Evolutionary conservation across 129 eudicot genomes (phyloP).

Genomic region (Pittosporum tobira): DNA sequence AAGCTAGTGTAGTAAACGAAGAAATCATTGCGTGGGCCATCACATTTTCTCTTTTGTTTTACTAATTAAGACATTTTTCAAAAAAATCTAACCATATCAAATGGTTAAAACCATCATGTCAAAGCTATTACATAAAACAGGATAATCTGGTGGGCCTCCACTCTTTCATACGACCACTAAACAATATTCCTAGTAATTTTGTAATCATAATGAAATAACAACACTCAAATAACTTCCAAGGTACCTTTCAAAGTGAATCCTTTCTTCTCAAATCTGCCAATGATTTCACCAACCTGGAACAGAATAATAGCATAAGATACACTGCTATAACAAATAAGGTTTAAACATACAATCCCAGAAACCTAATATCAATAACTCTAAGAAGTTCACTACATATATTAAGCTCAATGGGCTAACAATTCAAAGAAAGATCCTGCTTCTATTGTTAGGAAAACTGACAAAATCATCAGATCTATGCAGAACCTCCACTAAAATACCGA

Average conservation of each 20-base stretch:
- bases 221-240: conserved; percentile 5
- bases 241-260: conserved; percentile 90
- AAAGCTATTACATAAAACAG: conserved; percentile 3
- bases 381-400: neutral
- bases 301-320: conserved; percentile 10
- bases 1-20: neutral
- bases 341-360: neutral
- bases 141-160: conserved; percentile 18
- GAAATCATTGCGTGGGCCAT: neutral
- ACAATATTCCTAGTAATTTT: neutral
- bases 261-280: conserved; percentile 92
- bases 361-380: neutral
- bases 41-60: neutral
- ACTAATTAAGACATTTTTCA: neutral
- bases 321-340: neutral
- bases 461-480: neutral
- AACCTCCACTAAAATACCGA: neutral
- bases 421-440: neutral
- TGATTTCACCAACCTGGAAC: conserved; percentile 92
- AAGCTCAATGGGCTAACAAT: neutral
- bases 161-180: neutral
- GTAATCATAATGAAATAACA: neutral
- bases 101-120: neutral
- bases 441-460: neutral
- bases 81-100: neutral